Conservation (phyloP, 75 land plant species). For the Azolla pinnata region DNA sequence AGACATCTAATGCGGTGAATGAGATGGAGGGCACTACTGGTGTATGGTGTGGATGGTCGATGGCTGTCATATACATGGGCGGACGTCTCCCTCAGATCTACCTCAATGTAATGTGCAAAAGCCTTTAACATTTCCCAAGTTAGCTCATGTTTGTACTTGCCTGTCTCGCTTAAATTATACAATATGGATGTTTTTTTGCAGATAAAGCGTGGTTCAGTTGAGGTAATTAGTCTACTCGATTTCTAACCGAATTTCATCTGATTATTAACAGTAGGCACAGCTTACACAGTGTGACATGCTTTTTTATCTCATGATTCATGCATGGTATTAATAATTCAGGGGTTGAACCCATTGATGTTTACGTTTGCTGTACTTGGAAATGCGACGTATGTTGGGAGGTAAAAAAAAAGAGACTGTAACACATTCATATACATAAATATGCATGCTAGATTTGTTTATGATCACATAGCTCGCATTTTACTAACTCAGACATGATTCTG, state of each 20-base stretch:
- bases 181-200: conserved; percentile 19
- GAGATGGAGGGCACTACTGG: conserved; percentile 18
- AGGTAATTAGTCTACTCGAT: too few relatives aligned
- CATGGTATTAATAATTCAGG: conserved; percentile 26
- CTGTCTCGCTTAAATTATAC: neutral
- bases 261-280: neutral
- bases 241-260: neutral
- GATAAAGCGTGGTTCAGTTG: conserved; percentile 53
- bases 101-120: conserved; percentile 40
- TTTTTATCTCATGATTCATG: neutral
- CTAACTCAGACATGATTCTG: too few relatives aligned
- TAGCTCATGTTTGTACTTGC: neutral
- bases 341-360: conserved; percentile 72
- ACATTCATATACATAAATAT: neutral
- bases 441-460: neutral
- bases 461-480: too few relatives aligned
- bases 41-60: conserved; percentile 47
- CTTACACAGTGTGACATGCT: too few relatives aligned
- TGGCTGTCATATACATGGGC: conserved; percentile 80
- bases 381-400: conserved; percentile 77
- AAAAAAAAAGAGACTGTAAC: neutral
- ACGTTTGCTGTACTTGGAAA: conserved; percentile 64
- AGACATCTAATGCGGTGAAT: too few relatives aligned
- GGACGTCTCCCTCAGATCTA: conserved; percentile 72
- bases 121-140: too few relatives aligned